Conservation (phyloP, 768 basidiomycete species). For the Cystofilobasidium macerans region DNA sequence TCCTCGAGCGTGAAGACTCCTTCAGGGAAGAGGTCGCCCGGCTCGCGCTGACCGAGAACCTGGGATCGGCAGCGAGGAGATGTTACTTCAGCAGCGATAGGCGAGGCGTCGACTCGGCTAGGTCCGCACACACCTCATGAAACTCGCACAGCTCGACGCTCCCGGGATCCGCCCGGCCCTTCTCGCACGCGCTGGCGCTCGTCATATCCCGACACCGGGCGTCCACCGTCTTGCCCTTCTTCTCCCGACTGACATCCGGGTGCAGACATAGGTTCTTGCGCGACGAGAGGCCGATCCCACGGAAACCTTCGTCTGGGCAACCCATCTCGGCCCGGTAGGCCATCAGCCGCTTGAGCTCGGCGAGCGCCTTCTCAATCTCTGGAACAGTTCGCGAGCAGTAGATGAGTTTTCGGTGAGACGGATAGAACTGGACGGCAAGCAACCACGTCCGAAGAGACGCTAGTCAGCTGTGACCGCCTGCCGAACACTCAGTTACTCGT, state of each 20-base stretch:
- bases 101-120: not conserved
- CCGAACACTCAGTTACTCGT: too few species aligned
- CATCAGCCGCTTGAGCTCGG: slow-evolving; percentile 88
- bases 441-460: too few species aligned
- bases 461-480: not conserved
- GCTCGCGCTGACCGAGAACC: slow-evolving; percentile 72
- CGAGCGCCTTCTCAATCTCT: slow-evolving; percentile 95
- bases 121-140: slow-evolving; percentile 62
- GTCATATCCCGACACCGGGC: slow-evolving; percentile 93
- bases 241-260: slow-evolving; percentile 73
- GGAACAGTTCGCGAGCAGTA: slow-evolving; percentile 99
- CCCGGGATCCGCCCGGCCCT: slow-evolving; percentile 72
- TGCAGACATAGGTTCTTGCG: slow-evolving; percentile 94
- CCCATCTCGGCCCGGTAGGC: slow-evolving; percentile 61
- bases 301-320: slow-evolving; percentile 65
- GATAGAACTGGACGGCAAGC: slow-evolving; percentile 57
- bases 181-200: slow-evolving; percentile 67
- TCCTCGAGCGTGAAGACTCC: slow-evolving; percentile 94
- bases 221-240: slow-evolving; percentile 95
- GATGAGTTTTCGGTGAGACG: slow-evolving; percentile 81
- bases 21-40: slow-evolving; percentile 65
- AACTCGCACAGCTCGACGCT: slow-evolving; percentile 84
- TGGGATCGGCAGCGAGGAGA: slow-evolving; percentile 36
- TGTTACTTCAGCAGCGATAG: not conserved
- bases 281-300: slow-evolving; percentile 84